Evolutionary conservation across 2,329 filamentous ascomycete species (phyloP), one percentile per base, ranked within the genome.

Genomic region (Pseudogymnoascus verrucosus): DNA sequence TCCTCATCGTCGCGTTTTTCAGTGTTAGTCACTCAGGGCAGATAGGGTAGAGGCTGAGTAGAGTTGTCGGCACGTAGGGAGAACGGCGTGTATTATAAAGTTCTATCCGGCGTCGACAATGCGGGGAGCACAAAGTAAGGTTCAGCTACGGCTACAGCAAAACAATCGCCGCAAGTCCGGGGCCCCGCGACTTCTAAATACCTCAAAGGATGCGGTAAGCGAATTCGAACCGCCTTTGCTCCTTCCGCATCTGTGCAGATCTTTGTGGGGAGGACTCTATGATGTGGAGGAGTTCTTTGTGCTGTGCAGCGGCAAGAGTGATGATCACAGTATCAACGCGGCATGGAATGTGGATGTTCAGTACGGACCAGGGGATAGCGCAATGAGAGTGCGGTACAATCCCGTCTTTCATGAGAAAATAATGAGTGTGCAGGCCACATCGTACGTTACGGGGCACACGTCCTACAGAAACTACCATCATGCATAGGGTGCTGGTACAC

Each of bases 181-280:
- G 51, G 51, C 28, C 51, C 26, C n/a, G 11, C 51, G 51, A 34
- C 10, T 57, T 57, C 51, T 57, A 57, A 34, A 57, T 57, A 57
- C 51, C 28, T 14, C n/a, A 19, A 34, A 19, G 28, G 5, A 14
- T 19, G n/a, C 10, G 10, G 26, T 21, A 57, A 57, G 51, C 51
- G 51, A 57, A 34, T 57, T 57, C 1, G 2, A 57, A 57, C 5
- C 28, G 51, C 51, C 28, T 19, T 19, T 57, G 28, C 51, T 57
- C 26, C 28, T 57, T 57, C 51, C 51, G 51, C 51, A 57, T 57
- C 19, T 34, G 51, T 57, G 4, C 28, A 19, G 28, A 1, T 57
- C n/a, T 57, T 57, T 57, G 26, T 57, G 51, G 11, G 51, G 51
- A 19, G 51, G 47, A 57, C 23, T 16, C 26, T 5, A 34, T 19